Percentiles rank a stretch among this genome's conserved stretches.
phyloP scores from a whole-genome alignment of 1,139 yeast genomes.

The Saccharomyces hybrid region DNA sequence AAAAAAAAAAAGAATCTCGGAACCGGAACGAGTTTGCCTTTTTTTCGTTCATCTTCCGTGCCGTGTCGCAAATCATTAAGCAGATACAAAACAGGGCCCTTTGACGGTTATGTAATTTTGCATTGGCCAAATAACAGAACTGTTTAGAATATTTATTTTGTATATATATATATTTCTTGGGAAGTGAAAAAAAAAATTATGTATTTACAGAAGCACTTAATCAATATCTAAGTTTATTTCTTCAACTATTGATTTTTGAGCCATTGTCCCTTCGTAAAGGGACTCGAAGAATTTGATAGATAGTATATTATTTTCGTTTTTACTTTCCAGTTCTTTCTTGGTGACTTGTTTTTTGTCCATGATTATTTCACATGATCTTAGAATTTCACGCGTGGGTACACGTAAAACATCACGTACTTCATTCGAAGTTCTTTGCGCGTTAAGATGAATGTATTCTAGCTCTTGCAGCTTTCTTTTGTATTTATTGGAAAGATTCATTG shows the following conservation, averaged over 20 bases:
- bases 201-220: conserved; percentile 7
- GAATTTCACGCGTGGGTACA: conserved; percentile 77
- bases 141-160: neutral
- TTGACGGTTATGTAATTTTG: neutral
- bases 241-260: conserved; percentile 42
- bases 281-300: conserved; percentile 55
- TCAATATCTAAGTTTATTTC: conserved; percentile 47
- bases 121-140: neutral
- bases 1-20: neutral
- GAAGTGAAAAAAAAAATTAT: neutral
- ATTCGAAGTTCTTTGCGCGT: conserved; percentile 68
- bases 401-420: conserved; percentile 78
- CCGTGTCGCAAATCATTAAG: neutral
- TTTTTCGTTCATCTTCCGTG: neutral
- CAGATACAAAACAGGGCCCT: neutral
- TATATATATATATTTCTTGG: too few relatives aligned
- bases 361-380: conserved; percentile 55
- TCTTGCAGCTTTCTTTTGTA: conserved; percentile 53
- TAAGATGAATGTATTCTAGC: conserved; percentile 68
- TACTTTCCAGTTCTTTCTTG: conserved; percentile 30
- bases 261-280: conserved; percentile 41
- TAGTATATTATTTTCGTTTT: conserved; percentile 48
- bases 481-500: conserved; percentile 71
- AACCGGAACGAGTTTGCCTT: conserved; percentile 1
- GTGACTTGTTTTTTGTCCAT: conserved; percentile 22